Evolutionary conservation across 225 moss, liverwort and hornwort genomes (phyloP), one percentile per base, ranked within the genome.

Genomic region (Antitrichia curtipendula): DNA sequence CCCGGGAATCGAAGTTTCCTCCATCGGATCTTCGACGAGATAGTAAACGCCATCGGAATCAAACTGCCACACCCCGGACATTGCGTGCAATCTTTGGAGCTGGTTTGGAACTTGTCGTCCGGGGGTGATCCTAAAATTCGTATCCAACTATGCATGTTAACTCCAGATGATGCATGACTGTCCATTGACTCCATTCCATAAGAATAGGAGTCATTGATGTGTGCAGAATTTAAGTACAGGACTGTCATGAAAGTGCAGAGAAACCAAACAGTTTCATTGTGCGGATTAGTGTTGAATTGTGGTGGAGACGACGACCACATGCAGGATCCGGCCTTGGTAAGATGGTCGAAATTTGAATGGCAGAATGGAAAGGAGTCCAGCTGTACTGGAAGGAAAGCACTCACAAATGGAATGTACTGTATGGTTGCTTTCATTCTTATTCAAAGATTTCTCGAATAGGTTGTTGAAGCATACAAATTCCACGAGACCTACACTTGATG

Each of bases 11-110:
- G 86, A 64, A 25, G 13, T 65, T 57, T 83, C 88, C 5, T 69
- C 76, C 18, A 62, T 38, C 23, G 85, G 90, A 29, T 92, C 81
- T 43, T 81, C 66, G 50, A 81, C 84, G 23, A 90, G 41, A 29
- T 64, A 86, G 66, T 63, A 75, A 38, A 94, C 85, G 28, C 94
- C 94, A 69, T 81, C 81, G 52, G 85, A 86, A 29, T 66, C 49
- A 85, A 92, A 94, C 17, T 63, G n/a, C 94, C 92, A 92, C 47
- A 94, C 92, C n/a, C 94, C 91, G 40, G 92, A 85, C 92, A 92
- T 92, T 19, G 56, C 18, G 47, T 47, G 60, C 56, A 68, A 29
- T 29, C 49, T 38, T 87, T 63, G 57, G 23, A 83, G 87, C 77
- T 70, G 50, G 49, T 70, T 78, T 49, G 12, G 49, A 49, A 12